Evolutionary conservation across 164 flowering plant genomes (phyloP).

Genomic region (Cinnamomum chago): DNA sequence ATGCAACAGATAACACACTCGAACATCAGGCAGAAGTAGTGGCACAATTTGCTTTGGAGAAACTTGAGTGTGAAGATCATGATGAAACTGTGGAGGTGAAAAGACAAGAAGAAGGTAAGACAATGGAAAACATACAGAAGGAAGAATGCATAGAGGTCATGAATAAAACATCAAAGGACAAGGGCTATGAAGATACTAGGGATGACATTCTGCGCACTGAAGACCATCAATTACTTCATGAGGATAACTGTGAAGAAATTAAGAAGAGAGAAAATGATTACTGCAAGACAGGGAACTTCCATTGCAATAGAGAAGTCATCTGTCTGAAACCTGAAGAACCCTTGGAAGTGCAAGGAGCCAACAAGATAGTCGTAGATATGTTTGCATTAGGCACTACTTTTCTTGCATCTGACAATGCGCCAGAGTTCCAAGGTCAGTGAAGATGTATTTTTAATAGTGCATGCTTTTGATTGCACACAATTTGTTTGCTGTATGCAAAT

Average conservation of each 20-base stretch:
- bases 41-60: neutral
- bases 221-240: neutral
- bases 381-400: neutral
- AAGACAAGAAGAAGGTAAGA: neutral
- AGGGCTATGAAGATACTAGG: neutral
- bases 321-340: neutral
- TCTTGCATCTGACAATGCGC: neutral
- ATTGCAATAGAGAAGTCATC: too few species aligned
- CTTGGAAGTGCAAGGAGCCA: neutral
- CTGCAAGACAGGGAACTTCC: neutral
- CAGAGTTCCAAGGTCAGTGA: neutral
- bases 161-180: neutral
- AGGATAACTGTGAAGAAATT: neutral
- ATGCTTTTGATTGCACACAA: neutral
- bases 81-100: neutral
- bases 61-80: neutral
- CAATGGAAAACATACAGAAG: neutral
- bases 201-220: neutral
- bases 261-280: neutral
- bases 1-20: neutral
- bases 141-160: neutral
- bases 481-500: neutral
- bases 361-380: neutral
- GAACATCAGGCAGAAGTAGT: neutral
- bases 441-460: neutral